Base-by-base conservation (phyloP, 2,329 filamentous ascomycete genomes). In the Xylaria digitata region DNA sequence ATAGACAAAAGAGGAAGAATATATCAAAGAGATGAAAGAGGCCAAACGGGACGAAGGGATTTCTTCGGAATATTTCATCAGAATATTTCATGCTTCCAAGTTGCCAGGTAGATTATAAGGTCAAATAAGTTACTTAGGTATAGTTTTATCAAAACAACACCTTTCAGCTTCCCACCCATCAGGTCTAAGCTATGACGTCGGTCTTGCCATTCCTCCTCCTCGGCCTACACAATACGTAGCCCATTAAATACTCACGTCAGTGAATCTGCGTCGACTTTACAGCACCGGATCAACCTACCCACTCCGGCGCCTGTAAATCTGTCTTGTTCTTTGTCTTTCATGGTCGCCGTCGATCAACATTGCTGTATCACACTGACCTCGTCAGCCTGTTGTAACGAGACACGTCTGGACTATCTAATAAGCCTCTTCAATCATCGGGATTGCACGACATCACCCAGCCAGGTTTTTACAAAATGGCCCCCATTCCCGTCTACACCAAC, bases 401-500 rank as follows among this genome's bases (percentile, higher is more conserved):
- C 53, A 32, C 53, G 21, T 23, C 21, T 26, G 21, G n/a, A 45
- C 48, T 23, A 11, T n/a, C 40, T 32, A 58, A 26, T 19, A 32
- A 58, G 34, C 55, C 23, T 43, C 11, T 11, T 58, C 34, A 30
- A 61, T 34, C 52, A 15, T 50, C 34, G 6, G 37, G 19, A 59
- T 21, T 42, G 19, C 55, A 64, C 49, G 11, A 40, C 48, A 37
- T 19, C 30, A 21, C 50, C 42, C 26, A 50, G 23, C 52, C 21
- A 45, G 8, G 13, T 48, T 7, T 45, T 52, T 23, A 19, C 60
- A 58, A 37, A 37, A 90, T 90, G 87, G 82, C 87, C 55, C 83
- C 87, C n/a, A 84, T 90, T 68, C 85, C 84, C 54, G 83, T 89
- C 48, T 87, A 88, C 77, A 84, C 82, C 42, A 77, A 84, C 61